Evolutionary conservation across 2,329 filamentous ascomycete genomes (phyloP), one percentile per base, ranked within the genome.

Genomic region (Diplodia mutila): DNA sequence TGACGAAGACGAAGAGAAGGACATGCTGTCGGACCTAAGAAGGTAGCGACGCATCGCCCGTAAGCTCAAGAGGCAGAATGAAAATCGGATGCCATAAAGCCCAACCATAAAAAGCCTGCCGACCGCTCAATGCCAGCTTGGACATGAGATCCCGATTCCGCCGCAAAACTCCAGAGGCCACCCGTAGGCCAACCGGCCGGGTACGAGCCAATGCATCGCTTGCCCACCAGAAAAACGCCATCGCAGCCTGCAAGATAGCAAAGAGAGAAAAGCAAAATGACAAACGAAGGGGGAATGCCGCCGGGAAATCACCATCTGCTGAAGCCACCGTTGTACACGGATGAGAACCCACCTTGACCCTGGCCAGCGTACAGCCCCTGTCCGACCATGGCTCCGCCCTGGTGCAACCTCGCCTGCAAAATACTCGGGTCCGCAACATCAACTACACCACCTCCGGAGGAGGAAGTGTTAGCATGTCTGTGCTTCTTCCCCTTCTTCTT

Each of bases 401-500:
- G 92, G 83, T 96, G 94, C 87, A 97, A 91, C 87, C 94, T 92
- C 82, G 93, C 93, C 86, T 97, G 94, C 87, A 98, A 90, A 88
- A 97, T 97, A 88, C 93, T 97, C 87, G 94, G 94, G 93, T 98
- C 94, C 87, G 92, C 93, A 94, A 97, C 93, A 96, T 98, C 94
- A 86, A 96, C 94, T 94, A 97, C 89, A 86, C 92, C 94, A 92
- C 93, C 92, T 86, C 91, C 91, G 89, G 93, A 97, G 90, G 94
- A 98, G 92, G 94, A 97, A 94, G 94, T 97, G 93, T 97, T 97
- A 95, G 93, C 94, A 90, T 97, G 94, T 90, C 94, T 96, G 88
- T 97, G 94, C 93, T 97, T 97, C 90, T 97, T 97, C 86, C 93
- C 93, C 93, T 97, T 97, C 89, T 97, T 97, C 91, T 97, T 97